Evolutionary conservation across 2,329 filamentous ascomycete species (phyloP).

Genomic region (Verticillium longisporum): DNA sequence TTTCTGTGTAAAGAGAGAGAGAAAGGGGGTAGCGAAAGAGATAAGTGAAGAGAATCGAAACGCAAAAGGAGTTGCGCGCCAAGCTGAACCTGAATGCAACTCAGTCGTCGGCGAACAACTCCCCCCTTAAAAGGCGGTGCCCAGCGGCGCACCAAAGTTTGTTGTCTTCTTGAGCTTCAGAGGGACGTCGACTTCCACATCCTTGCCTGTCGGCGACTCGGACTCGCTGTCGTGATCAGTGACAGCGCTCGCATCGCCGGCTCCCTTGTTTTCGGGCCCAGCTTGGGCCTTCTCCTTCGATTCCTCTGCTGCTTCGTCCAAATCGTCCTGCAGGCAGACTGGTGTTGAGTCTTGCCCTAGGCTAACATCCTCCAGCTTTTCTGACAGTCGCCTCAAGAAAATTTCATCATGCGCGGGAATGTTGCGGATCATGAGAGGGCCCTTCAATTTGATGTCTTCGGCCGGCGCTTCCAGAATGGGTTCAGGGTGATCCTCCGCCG

Average conservation of each 20-base stretch:
- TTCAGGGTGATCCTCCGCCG: conserved; percentile 14
- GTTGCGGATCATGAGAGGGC: conserved; percentile 48
- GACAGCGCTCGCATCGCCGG: conserved; percentile 2
- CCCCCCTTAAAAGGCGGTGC: conserved; percentile 7
- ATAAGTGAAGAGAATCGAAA: not conserved
- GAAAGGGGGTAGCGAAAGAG: not conserved
- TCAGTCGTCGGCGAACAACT: not conserved
- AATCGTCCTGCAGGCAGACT: conserved; percentile 28
- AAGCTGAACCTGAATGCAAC: no score
- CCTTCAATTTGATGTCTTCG: conserved; percentile 39
- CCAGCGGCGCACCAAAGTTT: conserved; percentile 18
- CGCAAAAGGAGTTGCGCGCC: no score
- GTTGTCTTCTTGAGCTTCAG: conserved; percentile 39
- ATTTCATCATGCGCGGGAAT: conserved; percentile 49
- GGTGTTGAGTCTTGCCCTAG: conserved; percentile 39
- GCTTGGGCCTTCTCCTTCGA: conserved; percentile 7
- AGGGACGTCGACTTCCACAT: conserved; percentile 33
- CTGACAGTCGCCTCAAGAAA: conserved; percentile 42
- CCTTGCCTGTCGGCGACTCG: conserved; percentile 11
- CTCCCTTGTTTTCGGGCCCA: conserved; percentile 9
- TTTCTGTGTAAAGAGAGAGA: not conserved
- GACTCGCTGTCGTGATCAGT: conserved; percentile 13
- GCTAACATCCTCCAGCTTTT: conserved; percentile 44
- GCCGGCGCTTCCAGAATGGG: conserved; percentile 29
- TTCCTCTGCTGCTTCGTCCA: conserved; percentile 18